Percentiles rank a stretch among this genome's conserved stretches.
Conservation (phyloP, 202 grass and related monocot genomes). For the Zoysia matrella region DNA sequence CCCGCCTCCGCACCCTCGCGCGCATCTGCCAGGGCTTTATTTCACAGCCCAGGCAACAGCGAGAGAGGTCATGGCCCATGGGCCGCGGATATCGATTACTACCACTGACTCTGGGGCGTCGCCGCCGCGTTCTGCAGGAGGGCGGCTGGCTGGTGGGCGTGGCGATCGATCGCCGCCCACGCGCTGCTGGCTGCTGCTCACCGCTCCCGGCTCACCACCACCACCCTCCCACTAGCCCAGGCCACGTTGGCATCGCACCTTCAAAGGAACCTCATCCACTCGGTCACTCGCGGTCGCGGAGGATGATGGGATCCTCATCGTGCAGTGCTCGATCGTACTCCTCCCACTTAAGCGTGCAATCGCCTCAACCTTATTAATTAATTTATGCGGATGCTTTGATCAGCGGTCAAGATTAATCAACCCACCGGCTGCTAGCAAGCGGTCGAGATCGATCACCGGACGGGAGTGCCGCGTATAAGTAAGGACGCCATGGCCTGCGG, state of each 20-base stretch:
- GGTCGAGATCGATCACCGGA: neutral
- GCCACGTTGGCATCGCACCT: constrained; percentile 6
- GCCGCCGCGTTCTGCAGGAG: neutral
- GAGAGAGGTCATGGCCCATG: too few species aligned
- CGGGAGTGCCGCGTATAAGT: neutral
- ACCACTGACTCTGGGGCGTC: too few species aligned
- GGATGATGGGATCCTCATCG: neutral
- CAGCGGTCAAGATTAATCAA: constrained; percentile 14
- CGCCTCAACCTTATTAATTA: neutral
- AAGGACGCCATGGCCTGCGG: constrained; percentile 1
- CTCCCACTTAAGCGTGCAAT: constrained; percentile 8
- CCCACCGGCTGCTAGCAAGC: neutral
- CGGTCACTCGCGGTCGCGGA: neutral
- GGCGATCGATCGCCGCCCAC: neutral
- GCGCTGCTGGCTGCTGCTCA: neutral
- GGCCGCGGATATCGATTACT: too few species aligned
- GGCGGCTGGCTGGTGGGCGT: neutral
- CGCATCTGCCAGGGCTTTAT: too few species aligned
- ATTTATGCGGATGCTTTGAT: neutral
- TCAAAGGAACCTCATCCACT: neutral
- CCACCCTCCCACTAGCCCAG: neutral
- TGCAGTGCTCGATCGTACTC: neutral
- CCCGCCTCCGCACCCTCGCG: too few species aligned
- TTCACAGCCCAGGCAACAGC: too few species aligned
- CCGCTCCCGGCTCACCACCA: neutral